Evolutionary conservation across 768 basidiomycete species (phyloP), one percentile per base, ranked within the genome.

Genomic region (Crassisporium funariophilum): DNA sequence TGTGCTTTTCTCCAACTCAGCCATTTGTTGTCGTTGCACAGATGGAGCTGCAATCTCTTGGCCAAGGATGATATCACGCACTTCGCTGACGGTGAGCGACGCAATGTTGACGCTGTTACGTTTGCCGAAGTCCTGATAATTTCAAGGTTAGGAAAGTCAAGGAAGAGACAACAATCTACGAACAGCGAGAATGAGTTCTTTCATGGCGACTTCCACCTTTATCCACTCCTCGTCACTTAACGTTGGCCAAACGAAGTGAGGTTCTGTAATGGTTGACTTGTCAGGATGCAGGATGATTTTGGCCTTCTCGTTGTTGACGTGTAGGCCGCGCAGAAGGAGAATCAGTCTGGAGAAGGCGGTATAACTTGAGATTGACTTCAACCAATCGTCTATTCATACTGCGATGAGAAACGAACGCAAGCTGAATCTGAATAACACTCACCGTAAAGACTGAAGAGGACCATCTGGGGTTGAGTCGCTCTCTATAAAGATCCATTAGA

Each of bases 251-350:
- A 98, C 92, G 65, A 95, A 98, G 69, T 98, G 95, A 31, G 94
- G 88, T 66, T 98, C 92, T 2, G 97, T 98, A 58, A 95, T 87
- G 1, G 95, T 98, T 47, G 85, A 87, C 70, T 97, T 95, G 74
- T 98, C 95, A 0, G 97, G 97, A 55, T 95, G 93, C 27, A 99
- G 75, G 53, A 99, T 94, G 58, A 99, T 88, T 77, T 99, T 99
- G 20, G 97, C 94, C 74, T 99, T 99, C 66, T 98, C 97, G 61
- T 98, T 97, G 72, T 99, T 98, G 69, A 98, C 97, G 66, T 98
- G 97, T 22, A 98, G 78, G 27, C 91, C 95, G 69, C 97, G 95
- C 17, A 99, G 82, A 21, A 98, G 81, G n/a, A 98, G 81, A 54
- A 98, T 98, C 31, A 99, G 77, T 45, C 97, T 90, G 20, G 95